A percentile compares a stretch with the other conserved stretches of the same genome.
phyloP scores from a whole-genome alignment of 257 asterid genomes.

The Thymus mandschuricus region DNA sequence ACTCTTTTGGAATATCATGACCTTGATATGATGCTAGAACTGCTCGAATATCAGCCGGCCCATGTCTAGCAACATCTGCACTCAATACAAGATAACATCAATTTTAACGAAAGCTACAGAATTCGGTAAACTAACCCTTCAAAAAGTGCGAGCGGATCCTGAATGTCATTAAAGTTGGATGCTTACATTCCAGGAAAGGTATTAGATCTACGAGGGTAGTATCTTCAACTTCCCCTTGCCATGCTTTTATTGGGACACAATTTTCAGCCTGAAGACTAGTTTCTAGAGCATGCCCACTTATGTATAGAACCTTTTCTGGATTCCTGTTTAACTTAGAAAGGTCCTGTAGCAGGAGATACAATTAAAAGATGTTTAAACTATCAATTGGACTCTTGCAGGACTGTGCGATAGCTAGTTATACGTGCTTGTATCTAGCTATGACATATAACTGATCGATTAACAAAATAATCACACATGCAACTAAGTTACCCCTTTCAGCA shows the following conservation, averaged over 20 bases:
- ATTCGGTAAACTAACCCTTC: slow-evolving; percentile 2
- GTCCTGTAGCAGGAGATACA: slow-evolving; percentile 63
- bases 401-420: neutral
- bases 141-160: slow-evolving; percentile 21
- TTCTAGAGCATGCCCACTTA: slow-evolving; percentile 80
- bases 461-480: slow-evolving; percentile 2
- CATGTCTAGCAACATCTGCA: slow-evolving; percentile 76
- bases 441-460: neutral
- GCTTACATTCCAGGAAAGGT: slow-evolving; percentile 91
- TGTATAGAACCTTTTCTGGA: slow-evolving; percentile 70
- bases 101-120: neutral
- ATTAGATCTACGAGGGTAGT: slow-evolving; percentile 86
- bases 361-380: neutral
- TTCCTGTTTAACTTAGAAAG: slow-evolving; percentile 85
- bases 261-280: slow-evolving; percentile 86
- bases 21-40: slow-evolving; percentile 89
- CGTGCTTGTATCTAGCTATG: neutral
- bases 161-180: slow-evolving; percentile 14
- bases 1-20: slow-evolving; percentile 81
- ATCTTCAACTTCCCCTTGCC: slow-evolving; percentile 84
- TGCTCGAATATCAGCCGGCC: slow-evolving; percentile 81
- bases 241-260: slow-evolving; percentile 62
- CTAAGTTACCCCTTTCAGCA: neutral
- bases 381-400: slow-evolving; percentile 1
- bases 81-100: slow-evolving; percentile 23